Evolutionary conservation across 2,329 filamentous ascomycete species (phyloP), one percentile per base, ranked within the genome.

Genomic region (Fusarium sp.): DNA sequence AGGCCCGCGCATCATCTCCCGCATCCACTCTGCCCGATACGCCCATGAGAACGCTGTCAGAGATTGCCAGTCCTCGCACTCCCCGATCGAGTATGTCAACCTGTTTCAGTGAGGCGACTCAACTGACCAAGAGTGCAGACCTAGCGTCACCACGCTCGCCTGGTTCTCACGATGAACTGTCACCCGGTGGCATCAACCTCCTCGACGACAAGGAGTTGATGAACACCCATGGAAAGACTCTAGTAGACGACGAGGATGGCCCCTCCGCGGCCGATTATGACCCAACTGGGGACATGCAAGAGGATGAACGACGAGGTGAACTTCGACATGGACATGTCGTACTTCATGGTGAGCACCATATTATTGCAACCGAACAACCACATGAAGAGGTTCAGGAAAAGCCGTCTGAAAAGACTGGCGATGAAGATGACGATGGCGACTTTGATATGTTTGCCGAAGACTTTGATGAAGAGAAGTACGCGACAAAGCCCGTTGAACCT

Each of bases 191-290:
- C 10, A 86, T 92, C 67, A 85, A 88, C 62, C 84, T 93, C 73
- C 82, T 87, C 73, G 86, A 89, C 73, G 91, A 93, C 75, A 84
- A 87, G 61, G 87, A 90, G 70, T 84, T 93, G 69, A 87, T 89
- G 78, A 91, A 92, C 75, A 82, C 77, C 5, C 85, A 88, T 72
- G 83, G 81, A 34, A 79, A 82, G 67, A 73, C 73, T 42, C 80
- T 81, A 53, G 66, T 68, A 14, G 70, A 76, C 10, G 82, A 84
- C 2, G 86, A 88, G 68, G 91, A 96, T 74, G 93, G 91, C 6
- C 91, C 92, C 6, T 97, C 93, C n/a, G 94, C 94, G 49, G 93
- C 93, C 64, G 93, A 97, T 78, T 97, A 97, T 77, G 93, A 97
- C 76, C 94, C 94, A 1, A 96, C 90, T 1, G 84, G 90, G 71